Conservation (phyloP, 345 rosid genomes). For the Geranium brycei region DNA sequence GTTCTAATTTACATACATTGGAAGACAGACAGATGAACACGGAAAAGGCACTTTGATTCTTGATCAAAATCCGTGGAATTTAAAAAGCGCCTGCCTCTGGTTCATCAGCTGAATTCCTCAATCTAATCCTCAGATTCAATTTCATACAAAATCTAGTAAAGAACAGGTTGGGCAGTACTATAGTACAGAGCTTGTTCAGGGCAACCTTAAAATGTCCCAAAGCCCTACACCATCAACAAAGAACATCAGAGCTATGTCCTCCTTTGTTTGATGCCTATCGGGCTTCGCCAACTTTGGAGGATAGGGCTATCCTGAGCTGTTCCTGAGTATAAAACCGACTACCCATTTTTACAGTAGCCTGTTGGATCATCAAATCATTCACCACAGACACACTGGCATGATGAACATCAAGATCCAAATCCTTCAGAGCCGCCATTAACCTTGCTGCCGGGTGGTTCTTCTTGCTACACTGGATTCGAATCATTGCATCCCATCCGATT, state of each 20-base stretch:
- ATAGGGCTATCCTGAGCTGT: constrained; percentile 53
- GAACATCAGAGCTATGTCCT: too few species aligned
- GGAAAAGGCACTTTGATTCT: too few species aligned
- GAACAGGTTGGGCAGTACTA: too few species aligned
- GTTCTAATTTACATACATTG: too few species aligned
- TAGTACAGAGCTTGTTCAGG: background rate
- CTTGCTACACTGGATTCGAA: constrained; percentile 63
- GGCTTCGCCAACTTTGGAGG: constrained; percentile 48
- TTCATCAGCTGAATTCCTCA: too few species aligned
- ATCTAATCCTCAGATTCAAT: too few species aligned
- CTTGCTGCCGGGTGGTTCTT: constrained; percentile 85
- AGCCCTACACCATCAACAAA: constrained; percentile 5
- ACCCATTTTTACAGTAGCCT: constrained; percentile 92
- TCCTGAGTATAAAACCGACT: constrained; percentile 61
- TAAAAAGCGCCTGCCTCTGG: too few species aligned
- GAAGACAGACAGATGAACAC: too few species aligned
- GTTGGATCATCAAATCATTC: constrained; percentile 91
- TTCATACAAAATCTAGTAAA: too few species aligned
- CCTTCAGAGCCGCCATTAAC: constrained; percentile 74
- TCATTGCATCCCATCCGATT: constrained; percentile 79
- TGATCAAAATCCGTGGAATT: too few species aligned
- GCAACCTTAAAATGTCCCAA: constrained; percentile 37
- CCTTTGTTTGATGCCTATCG: constrained; percentile 2
- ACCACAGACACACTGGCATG: constrained; percentile 79
- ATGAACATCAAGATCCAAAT: constrained; percentile 72